Evolutionary conservation across 371 early-diverging fungal genomes (phyloP), one percentile per base, ranked within the genome.

Genomic region (Mucor piriformis): DNA sequence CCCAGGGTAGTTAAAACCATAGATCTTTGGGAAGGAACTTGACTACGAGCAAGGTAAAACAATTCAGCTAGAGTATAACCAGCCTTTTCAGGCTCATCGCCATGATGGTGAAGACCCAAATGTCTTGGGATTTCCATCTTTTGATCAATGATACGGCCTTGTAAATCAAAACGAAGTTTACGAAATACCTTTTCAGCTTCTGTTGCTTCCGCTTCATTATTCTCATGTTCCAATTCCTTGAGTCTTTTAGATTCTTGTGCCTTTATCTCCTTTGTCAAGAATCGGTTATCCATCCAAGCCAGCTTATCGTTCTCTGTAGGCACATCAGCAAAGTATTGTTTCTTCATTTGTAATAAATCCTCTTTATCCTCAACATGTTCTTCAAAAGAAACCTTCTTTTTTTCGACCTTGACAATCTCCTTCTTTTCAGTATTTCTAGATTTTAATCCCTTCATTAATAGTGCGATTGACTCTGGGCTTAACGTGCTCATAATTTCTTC

Each of bases 11-110:
- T 83, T 51, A 92, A 69, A 2, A 89, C 85, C 23, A 92, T 75
- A n/a, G 84, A 82, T 2, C 94, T 81, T 70, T 96, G 96, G 20
- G 90, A 79, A 0, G 94, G 88, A 1, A 93, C 88, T 2, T 88
- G 86, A 61, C 94, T 94, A 54, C 92, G 88, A 24, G 85, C 79
- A 32, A 96, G 76, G 63, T 91, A 85, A 33, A 92, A 73, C 6
- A 96, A 64, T 70, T 96, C 96, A 0, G 87, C 83, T 1, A 95
- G 65, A 0, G 95, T 92, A 72, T 96, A 96, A 5, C 95, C 95
- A 11, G 96, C 87, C 55, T 83, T 79, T 2, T 86, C 86, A 3
- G 95, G 92, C 24, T 91, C 85, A 20, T 88, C 87, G 5, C 94
- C 94, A 63, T 96, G 96, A 65, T 96, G 95, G 73, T 95, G 93